These are phyloP conservation scores for Eucalyptus fibrosa DNA, from an alignment of 345 rosid species.

Conservation along the genomic window DNA sequence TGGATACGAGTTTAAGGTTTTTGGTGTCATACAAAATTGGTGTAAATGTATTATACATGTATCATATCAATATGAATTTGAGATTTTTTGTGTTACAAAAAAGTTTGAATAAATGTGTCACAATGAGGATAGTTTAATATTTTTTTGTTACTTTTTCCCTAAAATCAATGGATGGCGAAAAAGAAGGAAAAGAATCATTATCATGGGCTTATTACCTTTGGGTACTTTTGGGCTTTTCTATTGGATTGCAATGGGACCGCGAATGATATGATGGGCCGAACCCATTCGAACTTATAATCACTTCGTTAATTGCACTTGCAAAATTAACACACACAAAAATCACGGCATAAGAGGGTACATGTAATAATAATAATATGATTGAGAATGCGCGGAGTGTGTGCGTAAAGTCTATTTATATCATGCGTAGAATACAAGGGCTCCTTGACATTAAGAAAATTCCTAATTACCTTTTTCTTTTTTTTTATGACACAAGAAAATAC, in stretches of 20 bases:
- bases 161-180: background rate
- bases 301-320: background rate
- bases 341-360: background rate
- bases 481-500: accelerated
- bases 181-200: background rate
- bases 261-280: background rate
- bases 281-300: background rate
- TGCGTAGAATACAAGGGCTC: background rate
- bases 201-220: background rate
- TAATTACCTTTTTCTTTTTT: background rate
- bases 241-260: background rate
- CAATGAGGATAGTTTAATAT: accelerated
- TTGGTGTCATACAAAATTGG: too few relatives aligned
- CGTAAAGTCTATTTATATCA: background rate
- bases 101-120: accelerated
- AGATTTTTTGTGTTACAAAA: too few relatives aligned
- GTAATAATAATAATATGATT: background rate
- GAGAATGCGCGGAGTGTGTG: background rate
- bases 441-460: background rate
- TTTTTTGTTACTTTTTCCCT: too few relatives aligned
- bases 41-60: too few relatives aligned
- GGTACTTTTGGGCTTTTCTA: background rate
- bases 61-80: accelerated
- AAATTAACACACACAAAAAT: background rate
- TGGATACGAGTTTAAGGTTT: too few relatives aligned